Evolutionary conservation across 306 rosid species (phyloP).

Genomic region (Quercus aquifolioides): DNA sequence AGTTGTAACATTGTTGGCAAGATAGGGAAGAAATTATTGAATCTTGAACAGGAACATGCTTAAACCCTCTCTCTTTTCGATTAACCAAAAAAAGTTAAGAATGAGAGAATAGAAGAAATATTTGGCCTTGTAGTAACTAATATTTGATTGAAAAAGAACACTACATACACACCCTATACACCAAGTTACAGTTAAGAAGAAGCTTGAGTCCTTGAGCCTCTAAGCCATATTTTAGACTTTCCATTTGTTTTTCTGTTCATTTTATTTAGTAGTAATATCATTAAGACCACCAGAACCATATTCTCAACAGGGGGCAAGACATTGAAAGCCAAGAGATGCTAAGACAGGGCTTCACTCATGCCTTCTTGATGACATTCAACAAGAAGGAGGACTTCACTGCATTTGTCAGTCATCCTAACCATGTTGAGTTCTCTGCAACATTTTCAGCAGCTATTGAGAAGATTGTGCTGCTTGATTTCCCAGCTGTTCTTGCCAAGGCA

Average conservation of each 20-base stretch:
- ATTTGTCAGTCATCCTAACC: conserved; percentile 73
- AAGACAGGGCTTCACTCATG: conserved; percentile 89
- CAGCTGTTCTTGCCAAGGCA: conserved; percentile 58
- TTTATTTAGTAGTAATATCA: background rate
- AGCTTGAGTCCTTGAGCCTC: no score
- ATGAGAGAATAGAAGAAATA: no score
- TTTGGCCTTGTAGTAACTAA: no score
- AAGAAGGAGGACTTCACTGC: conserved; percentile 68
- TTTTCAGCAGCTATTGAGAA: conserved; percentile 84
- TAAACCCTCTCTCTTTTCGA: no score
- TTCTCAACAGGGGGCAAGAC: conserved; percentile 67
- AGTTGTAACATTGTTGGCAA: background rate
- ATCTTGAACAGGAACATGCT: background rate
- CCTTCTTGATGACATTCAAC: conserved; percentile 74
- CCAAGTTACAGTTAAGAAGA: no score
- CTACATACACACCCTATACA: no score
- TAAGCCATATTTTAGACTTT: background rate
- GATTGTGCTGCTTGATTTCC: conserved; percentile 82
- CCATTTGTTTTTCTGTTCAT: background rate
- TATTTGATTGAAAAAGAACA: no score
- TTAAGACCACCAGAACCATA: background rate
- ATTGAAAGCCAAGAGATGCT: conserved; percentile 70
- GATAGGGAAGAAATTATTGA: background rate
- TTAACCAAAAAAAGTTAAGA: background rate
- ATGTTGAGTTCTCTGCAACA: conserved; percentile 65